Evolutionary conservation across 208 protist species (phyloP).

Genomic region (Trypanosoma melophagium): DNA sequence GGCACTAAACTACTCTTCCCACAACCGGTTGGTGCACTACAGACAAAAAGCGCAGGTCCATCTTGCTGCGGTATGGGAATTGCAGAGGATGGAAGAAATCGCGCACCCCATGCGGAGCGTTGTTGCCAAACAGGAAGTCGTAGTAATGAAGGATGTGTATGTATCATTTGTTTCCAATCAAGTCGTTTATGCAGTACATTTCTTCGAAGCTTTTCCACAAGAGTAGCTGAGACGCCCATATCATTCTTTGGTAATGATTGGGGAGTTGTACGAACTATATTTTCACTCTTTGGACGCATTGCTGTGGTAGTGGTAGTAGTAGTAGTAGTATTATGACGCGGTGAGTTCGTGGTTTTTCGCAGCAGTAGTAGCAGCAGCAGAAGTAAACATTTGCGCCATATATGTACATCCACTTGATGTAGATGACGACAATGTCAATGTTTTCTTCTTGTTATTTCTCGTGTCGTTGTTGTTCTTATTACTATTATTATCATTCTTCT

Average conservation of each 20-base stretch:
- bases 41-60: conserved; percentile 42
- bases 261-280: not conserved
- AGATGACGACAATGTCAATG: too few species aligned
- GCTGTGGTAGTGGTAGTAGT: too few species aligned
- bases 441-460: not conserved
- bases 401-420: not conserved
- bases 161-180: conserved; percentile 10
- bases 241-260: not conserved
- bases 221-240: conserved; percentile 2
- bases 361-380: not conserved
- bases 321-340: not conserved
- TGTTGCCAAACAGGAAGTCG: conserved; percentile 20
- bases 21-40: conserved; percentile 58
- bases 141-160: not conserved
- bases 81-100: conserved; percentile 17
- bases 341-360: not conserved
- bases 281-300: not conserved
- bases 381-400: conserved; percentile 9
- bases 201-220: conserved; percentile 19
- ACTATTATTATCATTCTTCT: not conserved
- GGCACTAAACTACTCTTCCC: conserved; percentile 76
- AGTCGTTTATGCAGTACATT: conserved; percentile 20
- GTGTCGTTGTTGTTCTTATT: not conserved
- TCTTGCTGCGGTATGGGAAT: not conserved
- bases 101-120: conserved; percentile 5